These are phyloP conservation scores for Linum trigynum DNA, from an alignment of 345 rosid species.

Conservation along the genomic window DNA sequence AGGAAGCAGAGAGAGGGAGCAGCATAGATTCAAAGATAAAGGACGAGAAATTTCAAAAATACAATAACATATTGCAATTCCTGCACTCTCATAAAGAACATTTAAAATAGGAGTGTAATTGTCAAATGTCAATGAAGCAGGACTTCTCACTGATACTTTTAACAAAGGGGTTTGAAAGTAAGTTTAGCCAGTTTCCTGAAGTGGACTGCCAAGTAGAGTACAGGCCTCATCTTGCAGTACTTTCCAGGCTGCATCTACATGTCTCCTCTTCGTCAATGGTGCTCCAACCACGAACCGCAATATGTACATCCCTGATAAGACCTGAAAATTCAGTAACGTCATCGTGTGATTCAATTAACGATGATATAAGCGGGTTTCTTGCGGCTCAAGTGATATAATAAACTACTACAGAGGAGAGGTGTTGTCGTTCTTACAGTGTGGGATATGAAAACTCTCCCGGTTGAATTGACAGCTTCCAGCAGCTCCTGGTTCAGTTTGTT, in stretches of 20 bases:
- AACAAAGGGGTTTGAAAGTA: no score
- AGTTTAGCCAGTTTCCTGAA: neutral
- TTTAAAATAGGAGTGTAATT: no score
- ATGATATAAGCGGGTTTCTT: no score
- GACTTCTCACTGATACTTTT: no score
- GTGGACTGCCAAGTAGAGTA: slow-evolving; percentile 29
- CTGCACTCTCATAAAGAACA: no score
- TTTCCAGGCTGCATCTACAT: slow-evolving; percentile 70
- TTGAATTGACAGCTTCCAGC: slow-evolving; percentile 64
- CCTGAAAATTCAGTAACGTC: slow-evolving; percentile 25
- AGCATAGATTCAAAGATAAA: neutral
- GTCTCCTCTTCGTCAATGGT: slow-evolving; percentile 79
- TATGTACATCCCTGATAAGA: slow-evolving; percentile 48
- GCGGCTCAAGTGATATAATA: neutral
- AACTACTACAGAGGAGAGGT: neutral
- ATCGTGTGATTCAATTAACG: neutral
- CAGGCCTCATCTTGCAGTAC: slow-evolving; percentile 55
- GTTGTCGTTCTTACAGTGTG: slow-evolving; percentile 52
- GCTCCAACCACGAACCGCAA: slow-evolving; percentile 79
- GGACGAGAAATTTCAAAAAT: no score
- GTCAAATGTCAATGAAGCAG: no score
- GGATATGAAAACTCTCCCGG: slow-evolving; percentile 70
- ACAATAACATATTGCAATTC: no score
- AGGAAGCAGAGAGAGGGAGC: neutral
- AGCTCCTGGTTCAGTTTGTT: slow-evolving; percentile 48